phyloP scores from a whole-genome alignment of 2,329 filamentous ascomycete genomes.

The Colletotrichum horii region DNA sequence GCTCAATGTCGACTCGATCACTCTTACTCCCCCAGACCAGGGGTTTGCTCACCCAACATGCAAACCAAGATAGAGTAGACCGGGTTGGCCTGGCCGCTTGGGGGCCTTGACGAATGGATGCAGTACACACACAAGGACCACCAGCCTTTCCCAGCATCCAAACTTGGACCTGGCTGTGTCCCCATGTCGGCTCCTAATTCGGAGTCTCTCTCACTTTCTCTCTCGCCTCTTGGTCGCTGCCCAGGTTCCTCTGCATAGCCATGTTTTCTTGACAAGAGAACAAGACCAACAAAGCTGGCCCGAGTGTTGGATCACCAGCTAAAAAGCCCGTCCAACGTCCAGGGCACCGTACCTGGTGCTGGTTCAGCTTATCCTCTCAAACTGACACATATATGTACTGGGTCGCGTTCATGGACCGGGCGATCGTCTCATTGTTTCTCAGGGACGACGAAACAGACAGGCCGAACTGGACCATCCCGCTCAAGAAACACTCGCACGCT shows the following conservation, averaged over 20 bases:
- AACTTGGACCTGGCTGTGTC: slow-evolving; percentile 4
- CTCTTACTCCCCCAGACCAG: slow-evolving; percentile 2
- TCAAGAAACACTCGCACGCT: slow-evolving; percentile 5
- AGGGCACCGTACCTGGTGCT: slow-evolving; percentile 10
- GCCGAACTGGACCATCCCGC: slow-evolving; percentile 11
- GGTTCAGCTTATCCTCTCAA: slow-evolving; percentile 6
- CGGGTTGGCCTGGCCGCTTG: background rate
- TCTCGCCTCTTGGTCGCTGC: background rate
- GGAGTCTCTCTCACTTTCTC: background rate
- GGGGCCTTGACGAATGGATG: background rate
- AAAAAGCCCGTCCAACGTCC: slow-evolving; percentile 1
- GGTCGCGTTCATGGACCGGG: slow-evolving; percentile 21
- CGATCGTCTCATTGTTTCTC: slow-evolving; percentile 24
- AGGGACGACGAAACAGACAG: slow-evolving; percentile 25
- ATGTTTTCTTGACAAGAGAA: background rate
- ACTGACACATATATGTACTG: slow-evolving; percentile 18
- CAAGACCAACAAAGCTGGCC: background rate
- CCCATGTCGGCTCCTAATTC: slow-evolving; percentile 5
- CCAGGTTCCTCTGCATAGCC: background rate
- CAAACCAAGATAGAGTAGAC: slow-evolving; percentile 16
- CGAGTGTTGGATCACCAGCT: slow-evolving; percentile 14
- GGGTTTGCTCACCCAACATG: background rate
- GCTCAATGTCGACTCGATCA: background rate
- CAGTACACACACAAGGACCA: background rate
- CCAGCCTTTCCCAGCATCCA: background rate